Base-by-base conservation (phyloP, 192 early-diverging fungal genomes). In the Mortierella antarctica region DNA sequence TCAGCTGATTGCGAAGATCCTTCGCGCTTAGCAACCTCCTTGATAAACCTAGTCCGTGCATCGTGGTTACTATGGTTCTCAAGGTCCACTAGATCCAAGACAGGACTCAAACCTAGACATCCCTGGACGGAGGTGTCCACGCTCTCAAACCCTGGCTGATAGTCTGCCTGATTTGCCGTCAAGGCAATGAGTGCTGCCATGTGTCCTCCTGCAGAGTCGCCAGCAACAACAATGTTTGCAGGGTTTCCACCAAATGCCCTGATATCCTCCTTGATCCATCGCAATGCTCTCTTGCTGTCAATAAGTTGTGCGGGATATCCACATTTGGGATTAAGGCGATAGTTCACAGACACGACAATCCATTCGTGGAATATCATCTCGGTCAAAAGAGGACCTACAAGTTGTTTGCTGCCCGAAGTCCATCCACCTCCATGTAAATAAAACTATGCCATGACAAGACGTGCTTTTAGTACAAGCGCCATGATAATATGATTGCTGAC, bases 361-460 rank as follows among this genome's bases (percentile, higher is more conserved):
- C 89, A 90, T 64, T 78, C 56, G 20, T 76, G 55, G 12, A 66
- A 70, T 18, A 79, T 51, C 71, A 84, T 81, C 14, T 84, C 80
- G 39, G 49, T 70, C 40, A 74, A 13, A 18, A 84, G 46, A 20
- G 83, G 76, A 23, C 84, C 79, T 61, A 87, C 83, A 18, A 86
- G 42, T 60, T 85, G 75, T 72, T 93, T 92, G 67, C 85, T 82
- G 14, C 90, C 90, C n/a, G 68, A 50, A 39, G 78, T 77, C 91
- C 91, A 93, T 18, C 85, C 85, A 23, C 91, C 91, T 46, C 92
- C 92, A 82, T 92, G 91, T 18, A 90, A 82, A 65, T 89, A 89
- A 62, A 92, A 71, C 90, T 89, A 73, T 54, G 2, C 3, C 31
- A 31, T 31, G 31, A 31, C 31, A 45, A 54, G 14, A 31, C 31